Evolutionary conservation across 768 basidiomycete genomes (phyloP), one percentile per base, ranked within the genome.

Genomic region (Suillus occidentalis): DNA sequence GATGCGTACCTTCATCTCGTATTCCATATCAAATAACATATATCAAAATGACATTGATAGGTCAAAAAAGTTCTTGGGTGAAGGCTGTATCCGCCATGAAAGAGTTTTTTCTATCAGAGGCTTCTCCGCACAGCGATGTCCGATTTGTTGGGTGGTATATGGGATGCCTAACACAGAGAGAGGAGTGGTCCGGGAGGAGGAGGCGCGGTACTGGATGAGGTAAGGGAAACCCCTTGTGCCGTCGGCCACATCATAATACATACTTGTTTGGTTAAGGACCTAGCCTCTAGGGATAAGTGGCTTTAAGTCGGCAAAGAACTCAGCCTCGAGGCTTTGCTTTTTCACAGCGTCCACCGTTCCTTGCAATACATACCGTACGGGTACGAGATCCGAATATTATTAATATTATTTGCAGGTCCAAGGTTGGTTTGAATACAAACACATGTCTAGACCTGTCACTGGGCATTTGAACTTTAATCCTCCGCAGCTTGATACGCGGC

Each of bases 401-500:
- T 80, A 98, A 97, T 25, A 95, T 85, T 0, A 95, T 95, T 70
- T 93, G 87, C 34, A 97, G 82, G 77, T 97, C 95, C 57, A 89
- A 89, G 8, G 93, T 92, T 9, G 80, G 78, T 95, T 43, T 12
- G 12, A 8, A 45, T 10, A 37, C 37, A 8, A n/a, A 45, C 20
- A 20, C 42, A 20, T 12, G 45, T 45, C 10, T 5, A 4, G 47
- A 49, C 47, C 91, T 91, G 65, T 10, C 52, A 16, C 57, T 67
- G 40, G 31, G 45, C 18, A 7, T 5, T 52, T 52, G 50, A 37
- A 37, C 20, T 63, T 28, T 52, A 20, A 47, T 31, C 12, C 18
- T 42, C 31, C 31, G 12, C 18, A 34, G 4, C 25, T 9, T 0
- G 14, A 49, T 10, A 6, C 25, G 22, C 28, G 8, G 12, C 8